Evolutionary conservation across 768 basidiomycete genomes (phyloP).

Genomic region (Coprinopsis cinerea): DNA sequence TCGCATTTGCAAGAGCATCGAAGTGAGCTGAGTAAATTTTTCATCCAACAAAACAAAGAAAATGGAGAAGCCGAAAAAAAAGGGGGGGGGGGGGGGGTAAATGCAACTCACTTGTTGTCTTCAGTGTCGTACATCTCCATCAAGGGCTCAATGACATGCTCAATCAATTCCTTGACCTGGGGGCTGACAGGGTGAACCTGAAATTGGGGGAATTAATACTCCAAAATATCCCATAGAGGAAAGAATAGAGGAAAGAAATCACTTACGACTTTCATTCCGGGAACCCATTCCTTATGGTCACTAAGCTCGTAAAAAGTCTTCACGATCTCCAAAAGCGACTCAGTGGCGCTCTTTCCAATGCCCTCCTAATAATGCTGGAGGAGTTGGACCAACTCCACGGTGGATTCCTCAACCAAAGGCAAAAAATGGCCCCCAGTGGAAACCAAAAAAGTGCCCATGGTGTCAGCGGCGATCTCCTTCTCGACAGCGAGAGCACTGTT

Average conservation of each 20-base stretch:
- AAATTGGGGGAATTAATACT: conserved; percentile 2
- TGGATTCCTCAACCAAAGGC: conserved; percentile 81
- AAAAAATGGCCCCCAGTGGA: conserved; percentile 81
- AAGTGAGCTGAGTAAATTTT: conserved; percentile 73
- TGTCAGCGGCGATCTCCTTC: conserved; percentile 98
- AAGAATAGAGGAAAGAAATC: neutral
- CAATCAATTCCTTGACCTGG: conserved; percentile 74
- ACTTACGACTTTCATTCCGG: conserved; percentile 64
- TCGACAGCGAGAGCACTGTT: conserved; percentile 97
- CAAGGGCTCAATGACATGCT: conserved; percentile 65
- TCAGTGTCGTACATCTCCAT: conserved; percentile 90
- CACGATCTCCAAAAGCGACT: conserved; percentile 83
- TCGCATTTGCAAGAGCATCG: conserved; percentile 63
- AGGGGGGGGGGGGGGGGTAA: too few species aligned
- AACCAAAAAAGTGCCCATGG: conserved; percentile 85
- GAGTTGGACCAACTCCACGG: conserved; percentile 71
- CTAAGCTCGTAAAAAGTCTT: conserved; percentile 89
- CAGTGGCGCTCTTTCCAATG: conserved; percentile 88
- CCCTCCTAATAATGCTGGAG: conserved; percentile 95
- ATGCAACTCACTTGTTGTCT: conserved; percentile 83
- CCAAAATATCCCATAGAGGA: too few species aligned
- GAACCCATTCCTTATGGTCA: conserved; percentile 74
- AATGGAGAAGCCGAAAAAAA: conserved; percentile 5
- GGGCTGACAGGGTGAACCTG: conserved; percentile 44
- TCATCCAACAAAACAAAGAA: conserved; percentile 48